A percentile compares a stretch with the other conserved stretches of the same genome.
Evolutionary conservation across 768 basidiomycete genomes (phyloP).

Genomic region (Kwoniella dejecticola): DNA sequence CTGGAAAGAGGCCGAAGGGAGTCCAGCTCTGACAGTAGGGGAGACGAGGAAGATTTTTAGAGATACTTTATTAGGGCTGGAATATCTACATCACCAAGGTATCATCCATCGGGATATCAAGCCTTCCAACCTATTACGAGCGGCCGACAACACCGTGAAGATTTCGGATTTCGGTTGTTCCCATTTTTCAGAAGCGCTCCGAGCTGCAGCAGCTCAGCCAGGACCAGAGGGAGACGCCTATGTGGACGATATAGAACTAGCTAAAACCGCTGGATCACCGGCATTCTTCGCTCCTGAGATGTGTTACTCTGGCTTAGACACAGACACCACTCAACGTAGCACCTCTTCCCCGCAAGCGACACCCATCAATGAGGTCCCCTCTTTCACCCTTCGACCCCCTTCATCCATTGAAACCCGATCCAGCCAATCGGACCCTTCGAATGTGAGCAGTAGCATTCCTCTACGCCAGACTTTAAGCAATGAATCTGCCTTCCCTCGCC

Average conservation of each 20-base stretch:
- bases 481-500: slow-evolving; percentile 31
- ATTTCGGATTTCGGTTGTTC: slow-evolving; percentile 98
- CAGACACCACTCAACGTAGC: slow-evolving; percentile 21
- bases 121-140: slow-evolving; percentile 93
- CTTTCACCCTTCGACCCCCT: slow-evolving; percentile 42
- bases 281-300: slow-evolving; percentile 97
- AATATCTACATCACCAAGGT: slow-evolving; percentile 94
- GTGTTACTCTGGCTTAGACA: slow-evolving; percentile 64
- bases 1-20: slow-evolving; percentile 69
- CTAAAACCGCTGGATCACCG: slow-evolving; percentile 90
- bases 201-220: slow-evolving; percentile 62
- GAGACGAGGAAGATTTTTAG: slow-evolving; percentile 86
- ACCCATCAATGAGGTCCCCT: slow-evolving; percentile 37
- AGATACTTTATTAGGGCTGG: slow-evolving; percentile 89
- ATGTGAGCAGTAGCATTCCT: slow-evolving; percentile 25
- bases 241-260: slow-evolving; percentile 80
- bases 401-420: slow-evolving; percentile 27
- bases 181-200: slow-evolving; percentile 88
- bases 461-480: slow-evolving; percentile 39
- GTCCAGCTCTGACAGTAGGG: slow-evolving; percentile 76
- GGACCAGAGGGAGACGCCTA: slow-evolving; percentile 61
- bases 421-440: slow-evolving; percentile 33
- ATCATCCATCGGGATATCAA: slow-evolving; percentile 99
- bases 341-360: slow-evolving; percentile 28
- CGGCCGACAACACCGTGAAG: slow-evolving; percentile 83